Evolutionary conservation across 1,139 yeast species (phyloP).

Genomic region (Fermentozyma sake): DNA sequence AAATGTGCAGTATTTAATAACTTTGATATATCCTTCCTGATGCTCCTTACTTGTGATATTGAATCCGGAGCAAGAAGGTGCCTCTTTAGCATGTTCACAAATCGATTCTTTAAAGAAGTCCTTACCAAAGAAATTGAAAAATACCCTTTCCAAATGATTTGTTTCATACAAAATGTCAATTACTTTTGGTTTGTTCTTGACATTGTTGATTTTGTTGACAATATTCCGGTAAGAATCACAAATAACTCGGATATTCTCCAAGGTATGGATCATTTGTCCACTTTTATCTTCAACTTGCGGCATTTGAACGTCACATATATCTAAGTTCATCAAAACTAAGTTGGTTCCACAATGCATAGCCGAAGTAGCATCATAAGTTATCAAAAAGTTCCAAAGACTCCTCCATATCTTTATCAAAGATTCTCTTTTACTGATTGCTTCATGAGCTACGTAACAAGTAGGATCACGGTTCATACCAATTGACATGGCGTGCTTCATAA

Average conservation of each 20-base stretch:
- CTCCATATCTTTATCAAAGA: constrained; percentile 33
- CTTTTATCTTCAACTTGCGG: constrained; percentile 17
- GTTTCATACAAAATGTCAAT: constrained; percentile 36
- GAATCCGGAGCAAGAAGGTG: constrained; percentile 11
- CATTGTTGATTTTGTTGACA: constrained; percentile 26
- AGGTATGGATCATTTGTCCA: constrained; percentile 14
- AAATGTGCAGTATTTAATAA: constrained; percentile 31
- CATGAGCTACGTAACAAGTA: constrained; percentile 26
- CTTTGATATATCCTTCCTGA: constrained; percentile 20
- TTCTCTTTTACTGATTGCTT: constrained; percentile 25
- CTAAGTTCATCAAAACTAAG: constrained; percentile 23
- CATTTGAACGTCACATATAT: constrained; percentile 30
- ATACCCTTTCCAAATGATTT: constrained; percentile 33
- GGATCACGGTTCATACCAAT: constrained; percentile 46
- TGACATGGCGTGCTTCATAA: constrained; percentile 37
- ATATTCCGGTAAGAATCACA: constrained; percentile 29
- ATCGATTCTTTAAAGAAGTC: constrained; percentile 41
- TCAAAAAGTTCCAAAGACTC: constrained; percentile 32
- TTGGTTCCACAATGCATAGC: constrained; percentile 34
- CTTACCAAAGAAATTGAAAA: constrained; percentile 37
- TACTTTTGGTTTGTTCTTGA: constrained; percentile 29
- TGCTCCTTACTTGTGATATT: constrained; percentile 12
- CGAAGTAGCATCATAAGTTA: constrained; percentile 26
- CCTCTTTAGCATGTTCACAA: constrained; percentile 28
- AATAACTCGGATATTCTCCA: constrained; percentile 15